phyloP scores from a whole-genome alignment of 495 filamentous ascomycete species.

The Talaromyces borbonicus region DNA sequence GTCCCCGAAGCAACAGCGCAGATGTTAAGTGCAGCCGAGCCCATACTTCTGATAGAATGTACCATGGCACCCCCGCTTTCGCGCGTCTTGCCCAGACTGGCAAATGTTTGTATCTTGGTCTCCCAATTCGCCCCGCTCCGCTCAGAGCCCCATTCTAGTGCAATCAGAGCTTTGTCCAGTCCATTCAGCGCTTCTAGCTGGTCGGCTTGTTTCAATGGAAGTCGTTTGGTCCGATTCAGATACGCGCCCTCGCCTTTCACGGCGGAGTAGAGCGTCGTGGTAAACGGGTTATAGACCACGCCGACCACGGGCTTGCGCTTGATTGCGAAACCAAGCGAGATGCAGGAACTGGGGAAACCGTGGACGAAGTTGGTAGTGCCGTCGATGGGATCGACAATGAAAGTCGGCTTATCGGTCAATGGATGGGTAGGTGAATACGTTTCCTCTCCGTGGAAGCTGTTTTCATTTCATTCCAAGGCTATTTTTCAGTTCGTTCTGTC shows the following conservation, averaged over 20 bases:
- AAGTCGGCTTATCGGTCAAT: conserved; percentile 64
- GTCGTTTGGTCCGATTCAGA: conserved; percentile 38
- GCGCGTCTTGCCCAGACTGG: conserved; percentile 49
- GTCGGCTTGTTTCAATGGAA: conserved; percentile 42
- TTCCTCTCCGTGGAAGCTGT: conserved; percentile 70
- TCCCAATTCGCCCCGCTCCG: conserved; percentile 66
- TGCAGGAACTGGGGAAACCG: conserved; percentile 66
- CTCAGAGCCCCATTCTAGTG: conserved; percentile 70
- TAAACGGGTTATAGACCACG: conserved; percentile 78
- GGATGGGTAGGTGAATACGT: conserved; percentile 60
- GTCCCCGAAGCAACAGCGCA: conserved; percentile 71
- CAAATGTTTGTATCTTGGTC: conserved; percentile 61
- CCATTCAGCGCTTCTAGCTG: conserved; percentile 44
- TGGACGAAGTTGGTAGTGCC: conserved; percentile 88
- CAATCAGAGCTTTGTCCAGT: conserved; percentile 53
- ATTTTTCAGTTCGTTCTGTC: background rate
- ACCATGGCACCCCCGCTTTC: conserved; percentile 76
- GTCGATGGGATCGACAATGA: conserved; percentile 85
- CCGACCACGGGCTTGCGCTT: conserved; percentile 57
- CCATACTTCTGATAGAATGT: conserved; percentile 63
- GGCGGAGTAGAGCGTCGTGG: conserved; percentile 55
- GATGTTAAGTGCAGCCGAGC: conserved; percentile 75
- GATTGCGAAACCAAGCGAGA: conserved; percentile 70
- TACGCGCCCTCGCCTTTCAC: conserved; percentile 62
- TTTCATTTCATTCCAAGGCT: conserved; percentile 5